A percentile compares a stretch with the other conserved stretches of the same genome.
phyloP scores from a whole-genome alignment of 2,329 filamentous ascomycete species.

The Plectosphaerella sp. region DNA sequence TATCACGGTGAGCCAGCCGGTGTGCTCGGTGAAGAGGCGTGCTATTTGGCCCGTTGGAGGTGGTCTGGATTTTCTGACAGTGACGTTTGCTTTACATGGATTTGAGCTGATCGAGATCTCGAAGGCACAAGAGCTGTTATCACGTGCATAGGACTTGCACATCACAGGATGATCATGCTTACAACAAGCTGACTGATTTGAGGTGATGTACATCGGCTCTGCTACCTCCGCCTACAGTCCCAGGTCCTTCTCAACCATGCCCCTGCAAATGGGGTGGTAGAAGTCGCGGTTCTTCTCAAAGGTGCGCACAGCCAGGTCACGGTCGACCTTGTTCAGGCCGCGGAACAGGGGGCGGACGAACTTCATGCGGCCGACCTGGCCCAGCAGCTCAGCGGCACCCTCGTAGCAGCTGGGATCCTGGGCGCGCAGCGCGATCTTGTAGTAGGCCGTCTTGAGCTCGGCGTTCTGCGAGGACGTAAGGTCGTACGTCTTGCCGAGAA shows the following conservation, averaged over 20 bases:
- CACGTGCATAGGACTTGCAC: too few species aligned
- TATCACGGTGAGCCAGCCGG: too few species aligned
- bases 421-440: slow-evolving; percentile 72
- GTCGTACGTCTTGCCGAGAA: slow-evolving; percentile 72
- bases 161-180: too few species aligned
- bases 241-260: slow-evolving; percentile 83
- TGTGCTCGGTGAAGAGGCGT: too few species aligned
- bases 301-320: slow-evolving; percentile 69
- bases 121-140: too few species aligned
- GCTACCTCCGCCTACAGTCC: slow-evolving; percentile 22
- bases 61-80: too few species aligned
- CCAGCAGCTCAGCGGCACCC: slow-evolving; percentile 70
- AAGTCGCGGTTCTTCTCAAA: slow-evolving; percentile 87
- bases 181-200: too few species aligned
- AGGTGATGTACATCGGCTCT: too few species aligned
- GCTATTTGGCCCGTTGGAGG: too few species aligned
- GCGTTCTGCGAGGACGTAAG: slow-evolving; percentile 75
- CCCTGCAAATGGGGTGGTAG: slow-evolving; percentile 90
- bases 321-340: slow-evolving; percentile 69
- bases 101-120: too few species aligned
- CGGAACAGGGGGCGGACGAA: slow-evolving; percentile 86
- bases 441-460: slow-evolving; percentile 78
- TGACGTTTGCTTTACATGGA: too few species aligned
- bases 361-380: slow-evolving; percentile 90
- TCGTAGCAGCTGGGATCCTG: slow-evolving; percentile 65